Conservation (phyloP, 192 early-diverging fungal species). For the Gamsiella multidivaricata region DNA sequence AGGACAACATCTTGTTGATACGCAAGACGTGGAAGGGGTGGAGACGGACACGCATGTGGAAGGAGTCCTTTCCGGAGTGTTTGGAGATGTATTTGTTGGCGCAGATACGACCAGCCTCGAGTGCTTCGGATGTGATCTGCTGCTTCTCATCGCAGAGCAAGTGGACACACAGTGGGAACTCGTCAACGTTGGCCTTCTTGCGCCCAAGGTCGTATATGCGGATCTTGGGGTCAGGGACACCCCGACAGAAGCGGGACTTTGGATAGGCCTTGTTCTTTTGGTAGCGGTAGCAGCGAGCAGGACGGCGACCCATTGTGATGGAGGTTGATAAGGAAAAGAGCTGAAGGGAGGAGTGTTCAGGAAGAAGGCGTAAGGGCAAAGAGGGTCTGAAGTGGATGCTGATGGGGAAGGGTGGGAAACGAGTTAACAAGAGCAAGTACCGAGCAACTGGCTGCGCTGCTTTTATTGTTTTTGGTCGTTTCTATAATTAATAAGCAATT, state of each 20-base stretch:
- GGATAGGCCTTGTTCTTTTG: conserved; percentile 99
- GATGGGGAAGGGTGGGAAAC: neutral
- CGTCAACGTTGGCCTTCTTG: conserved; percentile 97
- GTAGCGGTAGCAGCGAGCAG: conserved; percentile 98
- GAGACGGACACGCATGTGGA: conserved; percentile 98
- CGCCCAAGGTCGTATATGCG: conserved; percentile 97
- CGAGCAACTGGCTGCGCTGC: too few relatives aligned
- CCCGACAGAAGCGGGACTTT: conserved; percentile 97
- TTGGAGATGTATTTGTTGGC: conserved; percentile 99
- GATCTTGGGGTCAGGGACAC: conserved; percentile 99
- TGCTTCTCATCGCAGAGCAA: conserved; percentile 97
- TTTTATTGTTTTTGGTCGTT: too few relatives aligned
- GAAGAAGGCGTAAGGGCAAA: neutral
- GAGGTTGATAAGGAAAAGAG: neutral
- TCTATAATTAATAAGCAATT: too few relatives aligned
- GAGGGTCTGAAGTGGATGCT: neutral
- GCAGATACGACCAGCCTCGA: conserved; percentile 98
- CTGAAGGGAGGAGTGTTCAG: neutral
- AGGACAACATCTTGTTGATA: conserved; percentile 99
- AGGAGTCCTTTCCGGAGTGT: conserved; percentile 96
- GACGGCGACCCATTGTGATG: conserved; percentile 94
- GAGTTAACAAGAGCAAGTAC: neutral
- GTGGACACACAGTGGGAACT: conserved; percentile 97
- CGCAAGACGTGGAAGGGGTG: conserved; percentile 99
- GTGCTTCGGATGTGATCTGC: conserved; percentile 98